phyloP scores from a whole-genome alignment of 1,284 basidiomycete genomes.

The Ustilago crameri region DNA sequence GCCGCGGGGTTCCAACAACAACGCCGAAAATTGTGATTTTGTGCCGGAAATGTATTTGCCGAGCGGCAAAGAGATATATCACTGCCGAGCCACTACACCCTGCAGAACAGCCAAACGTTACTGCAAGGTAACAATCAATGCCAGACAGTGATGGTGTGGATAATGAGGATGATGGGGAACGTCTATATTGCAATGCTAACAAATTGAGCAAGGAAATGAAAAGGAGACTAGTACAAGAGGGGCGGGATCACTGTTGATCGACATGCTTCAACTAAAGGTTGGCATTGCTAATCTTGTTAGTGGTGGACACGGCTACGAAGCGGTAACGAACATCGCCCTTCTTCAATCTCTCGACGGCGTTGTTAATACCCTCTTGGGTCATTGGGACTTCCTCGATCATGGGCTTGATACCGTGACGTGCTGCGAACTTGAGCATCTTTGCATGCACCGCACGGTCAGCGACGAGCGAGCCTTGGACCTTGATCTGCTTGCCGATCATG shows the following conservation, averaged over 20 bases:
- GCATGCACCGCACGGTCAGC: constrained; percentile 55
- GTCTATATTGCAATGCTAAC: constrained; percentile 3
- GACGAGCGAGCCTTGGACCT: constrained; percentile 57
- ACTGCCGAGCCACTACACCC: too few relatives aligned
- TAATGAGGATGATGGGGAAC: neutral
- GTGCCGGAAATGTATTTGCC: too few relatives aligned
- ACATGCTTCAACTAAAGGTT: constrained; percentile 22
- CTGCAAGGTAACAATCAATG: too few relatives aligned
- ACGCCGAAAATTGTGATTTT: too few relatives aligned
- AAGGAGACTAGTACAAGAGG: constrained; percentile 1
- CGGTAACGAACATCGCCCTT: constrained; percentile 64
- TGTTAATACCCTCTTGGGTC: constrained; percentile 62
- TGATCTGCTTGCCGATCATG: constrained; percentile 58
- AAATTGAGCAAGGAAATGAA: neutral
- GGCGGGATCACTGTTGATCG: too few relatives aligned
- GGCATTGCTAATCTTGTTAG: constrained; percentile 37
- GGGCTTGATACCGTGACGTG: constrained; percentile 53
- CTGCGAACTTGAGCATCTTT: constrained; percentile 61
- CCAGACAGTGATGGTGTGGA: too few relatives aligned
- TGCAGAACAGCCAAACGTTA: too few relatives aligned
- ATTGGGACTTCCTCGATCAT: constrained; percentile 64
- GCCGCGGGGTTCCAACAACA: too few relatives aligned
- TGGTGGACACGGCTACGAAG: constrained; percentile 58
- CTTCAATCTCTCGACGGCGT: constrained; percentile 55
- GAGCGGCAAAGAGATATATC: too few relatives aligned